Conservation (phyloP, 106 monocot genomes). For the Triglochin maritima region DNA sequence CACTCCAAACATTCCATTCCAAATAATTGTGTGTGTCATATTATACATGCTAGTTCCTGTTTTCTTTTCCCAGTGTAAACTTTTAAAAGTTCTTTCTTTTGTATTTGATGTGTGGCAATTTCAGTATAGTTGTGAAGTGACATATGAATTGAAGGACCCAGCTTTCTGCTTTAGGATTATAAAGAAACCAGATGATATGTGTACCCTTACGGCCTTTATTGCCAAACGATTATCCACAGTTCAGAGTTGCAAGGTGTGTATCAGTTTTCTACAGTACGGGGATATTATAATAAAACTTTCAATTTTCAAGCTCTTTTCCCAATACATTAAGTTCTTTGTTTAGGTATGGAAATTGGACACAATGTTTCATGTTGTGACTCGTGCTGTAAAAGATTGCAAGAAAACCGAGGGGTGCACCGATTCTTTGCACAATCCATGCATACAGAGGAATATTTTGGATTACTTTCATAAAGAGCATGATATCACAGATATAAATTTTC, state of each 20-base stretch:
- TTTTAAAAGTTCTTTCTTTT: background rate
- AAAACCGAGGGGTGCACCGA: slow-evolving; percentile 49
- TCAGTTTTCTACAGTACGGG: background rate
- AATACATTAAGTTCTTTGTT: background rate
- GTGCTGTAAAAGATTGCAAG: slow-evolving; percentile 68
- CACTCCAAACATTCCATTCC: too few relatives aligned
- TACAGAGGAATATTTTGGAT: slow-evolving; percentile 50
- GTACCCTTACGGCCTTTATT: slow-evolving; percentile 41
- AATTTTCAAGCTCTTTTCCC: background rate
- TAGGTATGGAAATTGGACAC: slow-evolving; percentile 78
- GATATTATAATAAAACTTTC: background rate
- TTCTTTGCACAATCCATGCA: slow-evolving; percentile 70
- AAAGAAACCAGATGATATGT: slow-evolving; percentile 65
- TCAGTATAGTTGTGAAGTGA: slow-evolving; percentile 69
- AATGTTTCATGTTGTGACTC: slow-evolving; percentile 59
- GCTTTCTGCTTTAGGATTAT: slow-evolving; percentile 61
- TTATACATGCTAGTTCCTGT: background rate
- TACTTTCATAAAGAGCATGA: slow-evolving; percentile 43
- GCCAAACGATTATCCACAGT: slow-evolving; percentile 60
- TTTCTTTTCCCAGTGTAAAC: background rate
- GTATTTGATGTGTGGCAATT: background rate
- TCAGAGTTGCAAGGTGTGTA: slow-evolving; percentile 58
- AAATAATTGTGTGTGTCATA: too few relatives aligned
- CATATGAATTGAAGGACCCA: slow-evolving; percentile 81
- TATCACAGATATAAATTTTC: slow-evolving; percentile 3